Conservation (phyloP, 768 basidiomycete genomes). For the Panaeolus cyanescens region DNA sequence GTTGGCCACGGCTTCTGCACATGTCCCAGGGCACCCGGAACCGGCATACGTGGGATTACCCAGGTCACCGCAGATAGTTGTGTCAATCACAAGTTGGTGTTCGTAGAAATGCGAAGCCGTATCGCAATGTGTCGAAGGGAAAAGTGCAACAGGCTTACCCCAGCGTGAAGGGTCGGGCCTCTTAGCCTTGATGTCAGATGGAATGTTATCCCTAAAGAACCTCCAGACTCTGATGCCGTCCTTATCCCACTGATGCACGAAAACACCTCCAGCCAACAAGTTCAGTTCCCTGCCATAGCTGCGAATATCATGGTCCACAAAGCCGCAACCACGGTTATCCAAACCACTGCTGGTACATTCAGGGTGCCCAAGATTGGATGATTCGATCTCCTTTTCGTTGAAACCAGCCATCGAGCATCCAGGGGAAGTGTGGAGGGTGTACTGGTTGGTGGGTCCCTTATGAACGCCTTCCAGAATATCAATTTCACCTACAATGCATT, state of each 20-base stretch:
- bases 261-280: constrained; percentile 49
- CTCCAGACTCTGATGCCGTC: constrained; percentile 58
- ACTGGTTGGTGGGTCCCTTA: constrained; percentile 55
- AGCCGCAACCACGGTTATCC: constrained; percentile 52
- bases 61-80: constrained; percentile 50
- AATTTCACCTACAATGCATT: constrained; percentile 49
- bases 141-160: constrained; percentile 55
- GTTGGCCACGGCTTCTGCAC: constrained; percentile 27
- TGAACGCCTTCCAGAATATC: constrained; percentile 80
- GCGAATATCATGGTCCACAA: constrained; percentile 38
- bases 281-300: constrained; percentile 51
- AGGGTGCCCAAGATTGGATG: constrained; percentile 27
- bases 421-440: constrained; percentile 62
- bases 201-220: constrained; percentile 54
- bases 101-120: constrained; percentile 51
- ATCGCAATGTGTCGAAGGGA: constrained; percentile 49
- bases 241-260: constrained; percentile 54
- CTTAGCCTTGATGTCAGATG: constrained; percentile 47
- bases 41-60: constrained; percentile 35
- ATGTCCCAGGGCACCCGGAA: constrained; percentile 42
- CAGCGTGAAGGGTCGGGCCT: constrained; percentile 50
- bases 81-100: constrained; percentile 51
- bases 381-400: constrained; percentile 18
- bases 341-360: constrained; percentile 41
- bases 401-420: constrained; percentile 38